Evolutionary conservation across 352 stramenopile genomes (phyloP).

Genomic region (Globisporangium nagaii): DNA sequence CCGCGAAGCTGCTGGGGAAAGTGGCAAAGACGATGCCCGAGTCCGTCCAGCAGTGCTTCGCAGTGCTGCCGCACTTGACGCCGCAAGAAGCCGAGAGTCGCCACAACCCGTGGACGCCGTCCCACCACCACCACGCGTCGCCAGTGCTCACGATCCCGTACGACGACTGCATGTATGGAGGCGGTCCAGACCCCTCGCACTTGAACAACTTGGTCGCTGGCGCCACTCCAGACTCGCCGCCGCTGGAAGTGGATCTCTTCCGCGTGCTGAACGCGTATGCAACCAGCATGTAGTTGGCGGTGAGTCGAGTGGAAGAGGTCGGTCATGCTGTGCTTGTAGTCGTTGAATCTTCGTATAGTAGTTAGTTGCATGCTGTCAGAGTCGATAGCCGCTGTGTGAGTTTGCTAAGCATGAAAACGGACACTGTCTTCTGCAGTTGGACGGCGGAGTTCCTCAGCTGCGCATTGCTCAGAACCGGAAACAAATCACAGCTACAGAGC

Average conservation of each 20-base stretch:
- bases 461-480: constrained; percentile 50
- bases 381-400: too few species aligned
- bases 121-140: not conserved
- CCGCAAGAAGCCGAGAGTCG: not conserved
- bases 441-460: too few species aligned
- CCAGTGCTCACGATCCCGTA: not conserved
- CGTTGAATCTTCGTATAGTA: too few species aligned
- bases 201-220: not conserved
- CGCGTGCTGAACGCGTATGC: not conserved
- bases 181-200: not conserved
- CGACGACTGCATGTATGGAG: not conserved
- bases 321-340: too few species aligned
- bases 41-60: not conserved
- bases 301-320: too few species aligned
- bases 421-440: too few species aligned
- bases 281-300: not conserved
- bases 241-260: not conserved
- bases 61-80: not conserved
- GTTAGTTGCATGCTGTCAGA: too few species aligned
- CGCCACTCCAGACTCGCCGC: not conserved
- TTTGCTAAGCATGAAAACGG: too few species aligned
- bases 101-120: not conserved
- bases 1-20: not conserved
- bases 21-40: not conserved
- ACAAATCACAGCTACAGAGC: not conserved